These are phyloP conservation scores for Penicillium sp. DNA, from an alignment of 2,329 filamentous ascomycete genomes.

Conservation along the genomic window DNA sequence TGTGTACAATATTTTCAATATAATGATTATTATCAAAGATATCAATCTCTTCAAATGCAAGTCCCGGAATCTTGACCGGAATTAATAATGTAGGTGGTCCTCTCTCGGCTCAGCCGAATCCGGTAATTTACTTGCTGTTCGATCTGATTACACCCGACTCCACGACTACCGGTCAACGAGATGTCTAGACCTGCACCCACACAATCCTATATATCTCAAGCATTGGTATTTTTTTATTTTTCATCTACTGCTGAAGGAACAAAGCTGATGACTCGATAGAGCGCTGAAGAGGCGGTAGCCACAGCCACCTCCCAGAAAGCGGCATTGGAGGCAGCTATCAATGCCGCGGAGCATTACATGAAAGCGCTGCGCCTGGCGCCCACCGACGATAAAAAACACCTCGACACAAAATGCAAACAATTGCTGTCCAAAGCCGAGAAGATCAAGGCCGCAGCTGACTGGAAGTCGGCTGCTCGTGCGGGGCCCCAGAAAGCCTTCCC, in stretches of 20 bases:
- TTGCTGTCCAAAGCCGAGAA: slow-evolving; percentile 71
- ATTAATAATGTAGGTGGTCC: background rate
- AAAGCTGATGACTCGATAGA: slow-evolving; percentile 44
- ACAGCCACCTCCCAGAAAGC: slow-evolving; percentile 56
- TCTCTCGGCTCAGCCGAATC: slow-evolving; percentile 14
- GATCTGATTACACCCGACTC: slow-evolving; percentile 13
- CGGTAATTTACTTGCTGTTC: slow-evolving; percentile 9
- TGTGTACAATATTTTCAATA: background rate
- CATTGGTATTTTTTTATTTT: slow-evolving; percentile 30
- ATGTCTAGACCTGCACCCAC: slow-evolving; percentile 34
- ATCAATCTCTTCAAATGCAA: background rate
- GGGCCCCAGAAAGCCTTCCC: slow-evolving; percentile 28
- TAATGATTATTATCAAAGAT: background rate
- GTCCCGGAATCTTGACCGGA: background rate
- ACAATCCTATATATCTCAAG: slow-evolving; percentile 31
- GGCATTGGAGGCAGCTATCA: slow-evolving; percentile 73
- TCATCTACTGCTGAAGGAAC: background rate
- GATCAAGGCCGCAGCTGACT: slow-evolving; percentile 59
- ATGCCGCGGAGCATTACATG: slow-evolving; percentile 79
- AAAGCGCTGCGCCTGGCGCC: slow-evolving; percentile 64
- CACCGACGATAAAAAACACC: slow-evolving; percentile 62
- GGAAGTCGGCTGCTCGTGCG: slow-evolving; percentile 27
- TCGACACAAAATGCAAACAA: slow-evolving; percentile 68
- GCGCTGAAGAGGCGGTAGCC: slow-evolving; percentile 55
- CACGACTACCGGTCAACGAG: slow-evolving; percentile 7